Percentiles rank a stretch among this genome's conserved stretches.
These are phyloP conservation scores for Paramecium primaurelia DNA, from an alignment of 73 alveolate species.

Conservation along the genomic window DNA sequence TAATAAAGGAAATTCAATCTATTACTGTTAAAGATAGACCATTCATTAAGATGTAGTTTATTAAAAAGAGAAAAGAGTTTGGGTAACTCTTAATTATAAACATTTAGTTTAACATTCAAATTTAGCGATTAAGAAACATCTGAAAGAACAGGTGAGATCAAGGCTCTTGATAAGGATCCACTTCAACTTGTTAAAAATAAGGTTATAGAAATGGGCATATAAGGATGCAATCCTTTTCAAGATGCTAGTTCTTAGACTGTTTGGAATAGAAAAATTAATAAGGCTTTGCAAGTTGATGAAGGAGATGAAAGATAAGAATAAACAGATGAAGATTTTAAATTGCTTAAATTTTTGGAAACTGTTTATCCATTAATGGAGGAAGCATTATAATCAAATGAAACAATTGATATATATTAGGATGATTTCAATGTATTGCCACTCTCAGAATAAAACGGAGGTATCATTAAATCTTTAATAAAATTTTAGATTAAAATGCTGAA, in stretches of 20 bases:
- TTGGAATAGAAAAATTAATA: slow-evolving; percentile 64
- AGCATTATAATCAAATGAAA: slow-evolving; percentile 96
- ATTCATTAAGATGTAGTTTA: slow-evolving; percentile 50
- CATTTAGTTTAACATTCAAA: slow-evolving; percentile 38
- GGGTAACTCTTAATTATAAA: not conserved
- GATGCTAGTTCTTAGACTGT: slow-evolving; percentile 46
- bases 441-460: slow-evolving; percentile 70
- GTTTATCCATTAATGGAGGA: slow-evolving; percentile 80
- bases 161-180: slow-evolving; percentile 44
- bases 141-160: slow-evolving; percentile 53
- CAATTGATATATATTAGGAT: slow-evolving; percentile 92
- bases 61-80: slow-evolving; percentile 61
- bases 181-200: slow-evolving; percentile 43
- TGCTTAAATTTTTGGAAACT: slow-evolving; percentile 33
- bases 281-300: slow-evolving; percentile 49
- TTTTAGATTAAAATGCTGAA: slow-evolving; percentile 43
- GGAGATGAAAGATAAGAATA: slow-evolving; percentile 26
- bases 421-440: slow-evolving; percentile 88
- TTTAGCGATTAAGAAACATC: slow-evolving; percentile 57
- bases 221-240: slow-evolving; percentile 49
- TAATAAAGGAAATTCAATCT: not conserved
- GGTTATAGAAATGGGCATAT: slow-evolving; percentile 57
- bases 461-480: not conserved
- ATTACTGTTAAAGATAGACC: not conserved
- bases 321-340: slow-evolving; percentile 37